A percentile compares a stretch with the other conserved stretches of the same genome.
Conservation (phyloP, 306 rosid genomes). For the Gynostemma pentaphyllum region DNA sequence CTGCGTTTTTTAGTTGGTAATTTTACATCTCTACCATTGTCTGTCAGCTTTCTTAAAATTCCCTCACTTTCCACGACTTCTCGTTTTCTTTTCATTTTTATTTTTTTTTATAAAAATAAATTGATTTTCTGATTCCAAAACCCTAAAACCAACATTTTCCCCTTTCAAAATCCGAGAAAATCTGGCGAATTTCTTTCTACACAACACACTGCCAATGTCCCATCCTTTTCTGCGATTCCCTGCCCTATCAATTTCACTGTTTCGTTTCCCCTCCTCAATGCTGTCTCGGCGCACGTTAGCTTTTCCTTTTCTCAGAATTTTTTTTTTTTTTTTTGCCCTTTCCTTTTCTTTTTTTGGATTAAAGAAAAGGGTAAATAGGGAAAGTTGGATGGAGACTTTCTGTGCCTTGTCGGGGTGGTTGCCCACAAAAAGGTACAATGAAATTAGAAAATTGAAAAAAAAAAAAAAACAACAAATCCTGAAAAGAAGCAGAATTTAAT, state of each 20-base stretch:
- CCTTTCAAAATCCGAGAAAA: constrained; percentile 23
- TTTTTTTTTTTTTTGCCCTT: background rate
- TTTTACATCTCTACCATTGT: background rate
- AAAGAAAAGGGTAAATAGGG: constrained; percentile 12
- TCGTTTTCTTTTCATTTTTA: background rate
- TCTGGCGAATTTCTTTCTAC: constrained; percentile 16
- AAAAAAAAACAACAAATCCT: too few species aligned
- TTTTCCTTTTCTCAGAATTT: background rate
- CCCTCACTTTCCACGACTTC: constrained; percentile 17
- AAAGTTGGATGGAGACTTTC: constrained; percentile 39
- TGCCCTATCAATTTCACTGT: constrained; percentile 20
- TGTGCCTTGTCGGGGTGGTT: constrained; percentile 59
- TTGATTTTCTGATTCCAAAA: constrained; percentile 27
- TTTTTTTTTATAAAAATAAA: constrained; percentile 6
- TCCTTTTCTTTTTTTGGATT: background rate
- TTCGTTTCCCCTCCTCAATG: constrained; percentile 13
- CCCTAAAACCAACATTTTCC: background rate
- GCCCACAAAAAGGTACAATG: constrained; percentile 39
- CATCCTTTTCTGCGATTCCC: too few species aligned
- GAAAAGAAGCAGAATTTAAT: constrained; percentile 15
- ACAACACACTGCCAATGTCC: too few species aligned
- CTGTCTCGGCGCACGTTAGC: constrained; percentile 20
- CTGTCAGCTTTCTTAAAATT: constrained; percentile 29
- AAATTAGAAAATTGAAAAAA: background rate
- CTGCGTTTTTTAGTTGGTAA: background rate